phyloP scores from a whole-genome alignment of 1,284 basidiomycete genomes.

The Ustilago vetiveriae region DNA sequence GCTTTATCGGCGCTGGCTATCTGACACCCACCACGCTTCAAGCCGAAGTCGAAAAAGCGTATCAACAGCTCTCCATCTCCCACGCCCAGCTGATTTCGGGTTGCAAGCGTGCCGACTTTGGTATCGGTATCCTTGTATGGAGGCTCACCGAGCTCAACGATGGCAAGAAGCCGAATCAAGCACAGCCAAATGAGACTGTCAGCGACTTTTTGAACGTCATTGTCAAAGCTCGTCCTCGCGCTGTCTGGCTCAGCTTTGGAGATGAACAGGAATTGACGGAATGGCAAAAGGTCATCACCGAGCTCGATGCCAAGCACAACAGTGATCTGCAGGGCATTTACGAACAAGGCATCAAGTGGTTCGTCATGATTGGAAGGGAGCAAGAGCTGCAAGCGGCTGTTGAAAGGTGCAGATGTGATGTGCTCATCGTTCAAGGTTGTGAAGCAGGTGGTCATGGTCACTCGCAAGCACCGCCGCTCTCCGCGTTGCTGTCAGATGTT shows the following conservation, averaged over 20 bases:
- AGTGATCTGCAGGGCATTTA: slow-evolving; percentile 16
- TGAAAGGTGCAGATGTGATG: slow-evolving; percentile 49
- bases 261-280: slow-evolving; percentile 37
- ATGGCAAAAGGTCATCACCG: slow-evolving; percentile 44
- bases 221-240: slow-evolving; percentile 41
- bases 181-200: slow-evolving; percentile 7
- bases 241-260: slow-evolving; percentile 64
- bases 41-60: slow-evolving; percentile 41
- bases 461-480: slow-evolving; percentile 54
- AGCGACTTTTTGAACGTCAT: slow-evolving; percentile 49
- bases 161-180: slow-evolving; percentile 21
- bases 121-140: slow-evolving; percentile 63
- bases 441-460: slow-evolving; percentile 64
- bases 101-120: slow-evolving; percentile 43
- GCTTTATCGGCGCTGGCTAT: slow-evolving; percentile 65
- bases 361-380: slow-evolving; percentile 54
- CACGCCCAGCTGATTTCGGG: slow-evolving; percentile 8
- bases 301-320: slow-evolving; percentile 44
- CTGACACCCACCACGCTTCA: slow-evolving; percentile 34
- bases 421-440: slow-evolving; percentile 56
- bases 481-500: slow-evolving; percentile 37
- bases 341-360: slow-evolving; percentile 44
- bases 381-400: slow-evolving; percentile 49
- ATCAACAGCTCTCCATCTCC: slow-evolving; percentile 18
- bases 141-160: slow-evolving; percentile 48